Base-by-base conservation (phyloP, 768 basidiomycete species). In the Tephrocybe rancida region DNA sequence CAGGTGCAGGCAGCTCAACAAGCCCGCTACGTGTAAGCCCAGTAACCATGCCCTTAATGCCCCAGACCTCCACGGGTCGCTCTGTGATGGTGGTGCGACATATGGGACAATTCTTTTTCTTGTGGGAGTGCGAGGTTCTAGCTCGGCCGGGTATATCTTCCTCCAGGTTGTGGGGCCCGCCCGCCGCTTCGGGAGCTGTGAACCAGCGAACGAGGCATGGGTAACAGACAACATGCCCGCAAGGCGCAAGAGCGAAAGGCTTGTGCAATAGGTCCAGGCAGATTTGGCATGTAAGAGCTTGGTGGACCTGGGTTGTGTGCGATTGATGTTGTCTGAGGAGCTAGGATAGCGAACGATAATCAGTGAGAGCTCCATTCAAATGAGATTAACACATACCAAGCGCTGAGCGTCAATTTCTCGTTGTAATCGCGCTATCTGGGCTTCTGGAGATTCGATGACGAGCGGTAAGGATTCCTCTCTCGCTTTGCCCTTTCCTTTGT, bases 151-250 rank as follows among this genome's bases (percentile, higher is more conserved):
- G 6, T 69, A 75, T 69, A 70, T 81, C 64, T 58, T 75, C 61
- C 42, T 60, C 48, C 2, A 54, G 45, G 19, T 45, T 29, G 16
- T 56, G 50, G 4, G 21, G 32, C 21, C 41, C 53, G 7, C 34
- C 38, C 5, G 44, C n/a, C n/a, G 13, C 42, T 65, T 73, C 53
- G 22, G 75, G 65, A 30, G 78, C 75, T 3, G 80, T 85, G 67
- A 92, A 93, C 90, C 90, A 93, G 29, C 78, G 76, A 16, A 92
- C 77, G 10, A 93, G 83, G 62, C 90, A 91, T 14, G 69, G 64
- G 54, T 90, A 80, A 61, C 89, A 92, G 3, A 82, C 82, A 44
- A 88, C 73, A 56, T 90, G 88, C 4, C 90, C 89, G 53, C 89
- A 92, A 0, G 89, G 88, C 0, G 86, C 78, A 18, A 90, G 81